These are phyloP conservation scores for Avena sativa DNA, from an alignment of 176 grass and related monocot genomes.

Conservation along the genomic window DNA sequence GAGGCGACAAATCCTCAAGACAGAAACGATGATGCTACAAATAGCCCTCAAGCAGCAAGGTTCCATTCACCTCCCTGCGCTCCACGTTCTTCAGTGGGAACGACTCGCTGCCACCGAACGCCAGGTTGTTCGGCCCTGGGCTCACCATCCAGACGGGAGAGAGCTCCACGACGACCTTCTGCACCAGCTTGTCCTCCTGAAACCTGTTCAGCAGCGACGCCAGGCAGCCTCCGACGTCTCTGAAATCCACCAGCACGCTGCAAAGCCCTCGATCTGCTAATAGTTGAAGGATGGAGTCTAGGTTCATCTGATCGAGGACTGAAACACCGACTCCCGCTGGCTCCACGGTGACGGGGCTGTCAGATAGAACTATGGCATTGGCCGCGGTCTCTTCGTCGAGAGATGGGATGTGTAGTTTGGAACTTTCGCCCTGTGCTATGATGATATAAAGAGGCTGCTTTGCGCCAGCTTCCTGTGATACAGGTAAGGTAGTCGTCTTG, in stretches of 20 bases:
- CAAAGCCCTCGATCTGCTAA: constrained; percentile 59
- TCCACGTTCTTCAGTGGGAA: constrained; percentile 61
- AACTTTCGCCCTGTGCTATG: constrained; percentile 48
- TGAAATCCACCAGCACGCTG: constrained; percentile 76
- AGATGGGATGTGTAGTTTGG: constrained; percentile 54
- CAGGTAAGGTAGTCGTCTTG: constrained; percentile 51
- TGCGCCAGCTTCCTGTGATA: constrained; percentile 64
- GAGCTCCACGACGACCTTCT: constrained; percentile 86
- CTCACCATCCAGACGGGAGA: constrained; percentile 57
- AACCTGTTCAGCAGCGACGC: constrained; percentile 54
- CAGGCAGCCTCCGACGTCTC: constrained; percentile 48
- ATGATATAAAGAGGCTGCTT: constrained; percentile 81
- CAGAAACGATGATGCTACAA: constrained; percentile 32
- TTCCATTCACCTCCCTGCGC: constrained; percentile 47
- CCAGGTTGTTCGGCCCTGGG: constrained; percentile 38
- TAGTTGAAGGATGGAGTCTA: constrained; percentile 61
- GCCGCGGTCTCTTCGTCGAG: constrained; percentile 47
- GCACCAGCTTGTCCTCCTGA: constrained; percentile 61
- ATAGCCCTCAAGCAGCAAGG: constrained; percentile 74
- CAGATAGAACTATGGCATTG: constrained; percentile 56
- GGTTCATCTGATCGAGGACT: constrained; percentile 54
- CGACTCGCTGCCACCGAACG: constrained; percentile 54
- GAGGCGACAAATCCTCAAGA: neutral
- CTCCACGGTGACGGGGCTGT: constrained; percentile 57
- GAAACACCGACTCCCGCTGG: constrained; percentile 52